Percentiles rank a stretch among this genome's conserved stretches.
phyloP scores from a whole-genome alignment of 108 stramenopile genomes.

The Cyclostephanos invisitatus region DNA sequence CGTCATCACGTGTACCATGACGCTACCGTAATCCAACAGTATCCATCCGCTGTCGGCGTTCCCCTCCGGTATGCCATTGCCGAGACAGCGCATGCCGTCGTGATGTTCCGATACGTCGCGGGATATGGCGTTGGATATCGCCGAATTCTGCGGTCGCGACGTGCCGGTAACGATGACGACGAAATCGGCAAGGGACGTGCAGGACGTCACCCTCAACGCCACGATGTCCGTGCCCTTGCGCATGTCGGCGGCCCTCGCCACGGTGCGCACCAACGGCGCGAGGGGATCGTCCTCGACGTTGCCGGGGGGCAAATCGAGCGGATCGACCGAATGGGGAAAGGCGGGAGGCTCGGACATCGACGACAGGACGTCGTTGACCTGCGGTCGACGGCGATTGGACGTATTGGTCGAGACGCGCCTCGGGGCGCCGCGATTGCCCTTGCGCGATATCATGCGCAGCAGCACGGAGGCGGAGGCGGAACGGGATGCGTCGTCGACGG shows the following conservation, averaged over 20 bases:
- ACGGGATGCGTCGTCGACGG: too few species aligned
- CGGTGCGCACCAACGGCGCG: slow-evolving; percentile 36
- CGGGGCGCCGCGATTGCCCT: slow-evolving; percentile 27
- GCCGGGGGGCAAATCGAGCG: slow-evolving; percentile 37
- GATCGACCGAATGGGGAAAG: slow-evolving; percentile 42
- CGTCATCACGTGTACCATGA: slow-evolving; percentile 94
- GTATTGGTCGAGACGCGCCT: slow-evolving; percentile 22
- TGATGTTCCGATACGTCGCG: slow-evolving; percentile 70
- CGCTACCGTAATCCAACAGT: slow-evolving; percentile 88
- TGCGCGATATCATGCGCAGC: slow-evolving; percentile 9
- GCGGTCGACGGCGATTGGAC: slow-evolving; percentile 24
- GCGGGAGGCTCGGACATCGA: slow-evolving; percentile 23
- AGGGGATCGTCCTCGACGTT: slow-evolving; percentile 36
- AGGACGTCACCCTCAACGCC: slow-evolving; percentile 69
- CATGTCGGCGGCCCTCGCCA: slow-evolving; percentile 82
- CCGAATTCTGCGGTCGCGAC: slow-evolving; percentile 92
- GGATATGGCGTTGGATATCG: slow-evolving; percentile 84
- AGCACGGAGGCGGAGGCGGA: too few species aligned
- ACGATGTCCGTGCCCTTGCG: slow-evolving; percentile 88
- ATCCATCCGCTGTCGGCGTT: slow-evolving; percentile 92
- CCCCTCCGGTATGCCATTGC: slow-evolving; percentile 84
- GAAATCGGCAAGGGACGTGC: slow-evolving; percentile 79
- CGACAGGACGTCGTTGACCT: slow-evolving; percentile 42
- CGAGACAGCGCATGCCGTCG: slow-evolving; percentile 49
- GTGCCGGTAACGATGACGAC: slow-evolving; percentile 82